Conservation (phyloP, 306 rosid species). For the Glycyrrhiza uralensis region DNA sequence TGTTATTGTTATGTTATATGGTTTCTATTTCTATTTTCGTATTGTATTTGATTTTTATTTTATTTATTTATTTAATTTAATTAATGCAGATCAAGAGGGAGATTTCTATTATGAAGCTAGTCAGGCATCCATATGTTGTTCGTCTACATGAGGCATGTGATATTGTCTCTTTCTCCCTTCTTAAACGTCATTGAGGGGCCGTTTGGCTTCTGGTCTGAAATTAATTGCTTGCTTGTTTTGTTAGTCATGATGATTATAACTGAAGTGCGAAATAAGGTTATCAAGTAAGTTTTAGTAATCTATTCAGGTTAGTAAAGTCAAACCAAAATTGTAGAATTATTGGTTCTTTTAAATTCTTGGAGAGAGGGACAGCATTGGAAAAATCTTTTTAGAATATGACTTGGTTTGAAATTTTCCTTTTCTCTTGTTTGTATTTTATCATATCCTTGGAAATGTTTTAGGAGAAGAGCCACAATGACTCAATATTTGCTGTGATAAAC, state of each 20-base stretch:
- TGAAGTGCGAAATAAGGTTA: conserved; percentile 10
- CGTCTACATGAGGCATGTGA: conserved; percentile 75
- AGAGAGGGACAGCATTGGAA: not conserved
- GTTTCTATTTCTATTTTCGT: conserved; percentile 2
- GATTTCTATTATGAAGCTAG: conserved; percentile 89
- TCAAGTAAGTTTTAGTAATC: not conserved
- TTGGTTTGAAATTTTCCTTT: conserved; percentile 17
- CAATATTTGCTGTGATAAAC: not conserved
- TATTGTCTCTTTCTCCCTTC: not conserved
- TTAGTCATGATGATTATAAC: not conserved
- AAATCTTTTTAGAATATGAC: not conserved
- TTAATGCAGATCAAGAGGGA: conserved; percentile 79
- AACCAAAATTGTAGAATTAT: not conserved
- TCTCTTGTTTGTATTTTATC: not conserved
- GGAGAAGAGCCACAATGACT: not conserved
- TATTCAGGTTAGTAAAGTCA: not conserved
- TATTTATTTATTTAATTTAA: not conserved
- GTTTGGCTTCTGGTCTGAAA: conserved; percentile 6
- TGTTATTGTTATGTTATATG: not conserved
- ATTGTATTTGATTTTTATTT: not conserved
- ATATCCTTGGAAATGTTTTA: not conserved
- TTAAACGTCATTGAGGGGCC: not conserved
- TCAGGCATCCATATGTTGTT: conserved; percentile 82
- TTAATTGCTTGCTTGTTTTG: not conserved
- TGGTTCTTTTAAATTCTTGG: not conserved